A percentile compares a stretch with the other conserved stretches of the same genome.
These are phyloP conservation scores for Elaeagnus macrophylla DNA, from an alignment of 306 rosid genomes.

Conservation along the genomic window DNA sequence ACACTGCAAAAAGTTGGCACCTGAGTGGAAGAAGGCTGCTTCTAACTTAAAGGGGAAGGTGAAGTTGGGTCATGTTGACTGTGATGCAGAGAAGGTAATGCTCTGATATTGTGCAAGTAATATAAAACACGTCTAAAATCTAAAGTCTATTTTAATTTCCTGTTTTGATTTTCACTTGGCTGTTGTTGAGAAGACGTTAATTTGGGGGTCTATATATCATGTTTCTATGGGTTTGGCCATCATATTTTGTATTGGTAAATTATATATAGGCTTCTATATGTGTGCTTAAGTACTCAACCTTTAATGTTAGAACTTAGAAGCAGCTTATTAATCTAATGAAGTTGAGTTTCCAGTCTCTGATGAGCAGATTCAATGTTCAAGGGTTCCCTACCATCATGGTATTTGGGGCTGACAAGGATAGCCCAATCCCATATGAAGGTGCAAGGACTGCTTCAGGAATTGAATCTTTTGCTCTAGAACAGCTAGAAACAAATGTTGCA, in stretches of 20 bases:
- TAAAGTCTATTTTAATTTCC: no score
- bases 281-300: no score
- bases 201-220: no score
- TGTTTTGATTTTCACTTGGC: no score
- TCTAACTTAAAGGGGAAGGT: constrained; percentile 77
- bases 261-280: no score
- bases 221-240: no score
- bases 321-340: constrained; percentile 17
- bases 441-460: constrained; percentile 78
- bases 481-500: constrained; percentile 73
- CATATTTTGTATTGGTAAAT: no score
- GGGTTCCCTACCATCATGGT: constrained; percentile 96
- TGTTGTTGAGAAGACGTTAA: no score
- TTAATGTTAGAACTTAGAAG: no score
- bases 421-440: constrained; percentile 82
- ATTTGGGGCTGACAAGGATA: constrained; percentile 93
- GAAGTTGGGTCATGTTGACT: constrained; percentile 91
- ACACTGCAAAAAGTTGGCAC: constrained; percentile 91
- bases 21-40: constrained; percentile 93
- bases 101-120: background rate
- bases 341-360: constrained; percentile 61
- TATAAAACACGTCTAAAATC: no score
- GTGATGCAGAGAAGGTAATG: constrained; percentile 88
- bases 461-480: constrained; percentile 81
- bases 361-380: constrained; percentile 93